Percentiles rank a stretch among this genome's conserved stretches.
Evolutionary conservation across 768 basidiomycete genomes (phyloP).

Genomic region (Tremella yokohamensis): DNA sequence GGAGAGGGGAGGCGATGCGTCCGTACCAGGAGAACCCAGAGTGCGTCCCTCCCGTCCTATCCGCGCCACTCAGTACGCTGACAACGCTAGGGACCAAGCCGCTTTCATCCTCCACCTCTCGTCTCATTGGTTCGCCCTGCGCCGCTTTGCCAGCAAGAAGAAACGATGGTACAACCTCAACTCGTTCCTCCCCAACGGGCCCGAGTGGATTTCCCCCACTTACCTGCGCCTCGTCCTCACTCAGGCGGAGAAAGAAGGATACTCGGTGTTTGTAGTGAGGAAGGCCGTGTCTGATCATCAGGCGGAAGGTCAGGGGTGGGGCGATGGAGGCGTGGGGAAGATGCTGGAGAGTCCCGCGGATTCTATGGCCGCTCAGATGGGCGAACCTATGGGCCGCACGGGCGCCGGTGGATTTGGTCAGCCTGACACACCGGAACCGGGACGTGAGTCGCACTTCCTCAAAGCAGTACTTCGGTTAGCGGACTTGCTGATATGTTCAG

Average conservation of each 20-base stretch:
- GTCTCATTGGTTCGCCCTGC: constrained; percentile 85
- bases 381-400: constrained; percentile 60
- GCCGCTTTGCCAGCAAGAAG: constrained; percentile 59
- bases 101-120: constrained; percentile 82
- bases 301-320: constrained; percentile 28
- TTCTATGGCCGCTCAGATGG: constrained; percentile 61
- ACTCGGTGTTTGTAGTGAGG: constrained; percentile 41
- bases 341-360: constrained; percentile 71
- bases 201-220: constrained; percentile 77
- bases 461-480: not conserved
- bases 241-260: constrained; percentile 81
- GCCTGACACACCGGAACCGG: constrained; percentile 4
- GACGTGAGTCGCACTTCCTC: constrained; percentile 11
- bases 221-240: constrained; percentile 82
- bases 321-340: constrained; percentile 68
- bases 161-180: constrained; percentile 85
- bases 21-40: constrained; percentile 71
- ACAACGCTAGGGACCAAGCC: constrained; percentile 64
- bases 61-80: not conserved
- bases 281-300: constrained; percentile 13
- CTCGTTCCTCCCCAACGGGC: constrained; percentile 61
- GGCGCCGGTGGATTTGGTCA: constrained; percentile 14
- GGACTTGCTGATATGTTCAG: not conserved
- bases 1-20: constrained; percentile 79
- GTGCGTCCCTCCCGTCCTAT: constrained; percentile 53